Base-by-base conservation (phyloP, 1,284 basidiomycete genomes). In the Lignosus rhinocerotis region DNA sequence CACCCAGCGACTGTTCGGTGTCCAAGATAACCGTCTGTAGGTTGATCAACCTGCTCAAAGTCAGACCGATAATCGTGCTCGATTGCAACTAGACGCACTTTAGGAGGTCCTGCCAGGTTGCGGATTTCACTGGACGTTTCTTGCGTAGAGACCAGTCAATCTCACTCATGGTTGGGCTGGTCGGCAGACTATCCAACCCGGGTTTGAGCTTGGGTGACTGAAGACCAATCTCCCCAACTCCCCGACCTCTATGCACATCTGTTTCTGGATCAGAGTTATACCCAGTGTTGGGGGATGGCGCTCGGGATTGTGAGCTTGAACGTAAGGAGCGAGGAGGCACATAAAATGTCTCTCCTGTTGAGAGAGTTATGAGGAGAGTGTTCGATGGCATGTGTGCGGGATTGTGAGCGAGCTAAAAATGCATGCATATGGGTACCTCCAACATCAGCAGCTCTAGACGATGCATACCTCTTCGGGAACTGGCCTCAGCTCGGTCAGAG, bases 211-310 rank as follows among this genome's bases (percentile, higher is more conserved):
- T 38, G 12, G 60, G 58, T 12, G 58, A 57, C 33, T 62, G 63
- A 19, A 63, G 21, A 8, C 62, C 54, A 5, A 56, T 30, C 25
- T 69, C 67, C n/a, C 64, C 62, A 1, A 60, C 42, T 14, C 53
- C 63, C 30, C 56, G 59, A 10, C 51, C 51, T 34, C 61, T 79
- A 43, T 76, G 71, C 12, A 76, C 66, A 34, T 79, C 79, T 25
- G 73, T 75, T 73, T 90, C 90, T 46, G 85, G 85, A 67, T 90
- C 90, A 5, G 88, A 92, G 47, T 78, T 83, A 70, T 87, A 91
- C 21, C 84, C 90, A 59, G 75, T 74, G 55, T 66, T 67, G 42
- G 75, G 76, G 11, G 82, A 80, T 17, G 80, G 80, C 17, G 82
- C 79, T 44, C 80, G 78, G 25, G 81, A 77, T 42, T 77, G 76